Evolutionary conservation across 176 grass and related monocot species (phyloP), one percentile per base, ranked within the genome.

Genomic region (Triticum aestivum): DNA sequence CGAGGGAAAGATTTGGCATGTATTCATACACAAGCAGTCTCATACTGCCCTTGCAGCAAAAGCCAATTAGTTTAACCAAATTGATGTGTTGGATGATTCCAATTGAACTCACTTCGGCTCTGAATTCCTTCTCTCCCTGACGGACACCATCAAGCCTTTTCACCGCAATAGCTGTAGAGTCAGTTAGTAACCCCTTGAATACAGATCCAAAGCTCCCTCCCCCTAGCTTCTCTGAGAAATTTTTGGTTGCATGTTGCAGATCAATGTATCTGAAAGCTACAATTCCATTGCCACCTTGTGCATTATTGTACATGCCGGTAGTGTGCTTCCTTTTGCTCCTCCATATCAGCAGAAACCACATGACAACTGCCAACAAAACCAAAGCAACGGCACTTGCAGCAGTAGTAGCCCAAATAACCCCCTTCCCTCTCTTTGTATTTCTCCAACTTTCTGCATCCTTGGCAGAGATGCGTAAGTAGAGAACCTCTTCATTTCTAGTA

Each of bases 61-160:
- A 89, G 1, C 84, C 88, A 11, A 92, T 76, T 35, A 92, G 62
- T 5, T 82, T 76, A 54, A 90, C 80, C 54, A 93, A 83, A 51
- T 93, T 93, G 4, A 82, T 67, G 61, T 90, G 85, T 20, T 93
- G 82, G 10, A 93, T 87, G 0, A 83, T 85, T 30, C 88, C 85
- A 12, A 93, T 82, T 11, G 91, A 90, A 75, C 83, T 87, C 74
- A 93, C 85, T 61, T 93, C 85, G 8, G 88, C 41, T 33, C 85
- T 83, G 32, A 90, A 93, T 62, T 93, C 33, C 41, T 93, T 90
- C 32, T 93, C 91, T 26, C 86, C 85, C 18, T 77, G 81, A 37
- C 5, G 8, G 13, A 39, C 9, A 44, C 63, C 39, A 64, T 87
- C 82, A 8, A 93, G 64, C 29, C 56, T 88, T 49, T 90, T 93